Base-by-base conservation (phyloP, 345 rosid species). In the Dimocarpus longan region DNA sequence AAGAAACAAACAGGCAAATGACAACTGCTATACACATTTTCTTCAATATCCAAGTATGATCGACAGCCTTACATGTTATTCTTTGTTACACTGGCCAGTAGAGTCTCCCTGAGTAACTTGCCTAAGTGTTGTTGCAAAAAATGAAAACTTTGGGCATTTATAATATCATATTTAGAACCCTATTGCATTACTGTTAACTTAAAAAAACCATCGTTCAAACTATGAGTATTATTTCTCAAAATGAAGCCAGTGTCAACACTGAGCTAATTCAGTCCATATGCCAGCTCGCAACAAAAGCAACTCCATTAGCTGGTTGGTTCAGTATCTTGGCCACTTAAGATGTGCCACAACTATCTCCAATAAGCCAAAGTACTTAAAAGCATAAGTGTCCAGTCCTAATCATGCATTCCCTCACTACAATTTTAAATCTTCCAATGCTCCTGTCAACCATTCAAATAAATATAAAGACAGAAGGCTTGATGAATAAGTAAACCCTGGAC, bases 91-190 rank as follows among this genome's bases (percentile, higher is more conserved):
- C 22, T 6, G 22, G 19, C 50, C 16, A 62, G 10, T 43, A 62
- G 15, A 21, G 10, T 59, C 52, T 19, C 28, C 48, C n/a, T n/a
- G 32, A 56, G 13, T 59, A 10, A 71, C 56, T 71, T 56, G 59
- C 18, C 8, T 21, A 54, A 18, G 60, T n/a, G 21, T 42, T 40
- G 24, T 28, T 11, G 2, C 40, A 54, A 32, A n/a, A 42, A 40
- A 59, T 59, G 39, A 73, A 54, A 73, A 59, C 22, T 56, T 32
- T 19, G 11, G 64, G 26, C 50, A 56, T 32, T 73, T 70, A 44
- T 44, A 21, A 70, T 46, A 46, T 8, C 19, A 22, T 32, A 57
- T 54, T 19, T n/a, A 57, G 19, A 73, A 73, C 52, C 64, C 21
- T 39, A 59, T 21, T 19, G 39, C 8, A 42, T 48, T 73, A 59